phyloP scores from a whole-genome alignment of 2,329 filamentous ascomycete genomes.

The Aphanoascus verrucosus region DNA sequence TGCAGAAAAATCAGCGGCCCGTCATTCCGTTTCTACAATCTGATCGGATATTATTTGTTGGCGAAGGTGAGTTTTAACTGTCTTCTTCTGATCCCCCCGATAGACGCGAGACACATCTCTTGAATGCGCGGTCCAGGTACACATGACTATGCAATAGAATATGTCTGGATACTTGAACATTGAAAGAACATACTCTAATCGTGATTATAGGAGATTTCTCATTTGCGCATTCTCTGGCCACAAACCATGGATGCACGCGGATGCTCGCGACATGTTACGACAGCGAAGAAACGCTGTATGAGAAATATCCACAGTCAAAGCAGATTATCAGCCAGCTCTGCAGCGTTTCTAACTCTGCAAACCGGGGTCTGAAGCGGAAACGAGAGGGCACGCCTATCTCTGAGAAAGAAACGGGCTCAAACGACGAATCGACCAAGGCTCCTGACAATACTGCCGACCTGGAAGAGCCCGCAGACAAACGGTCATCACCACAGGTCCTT shows the following conservation, averaged over 20 bases:
- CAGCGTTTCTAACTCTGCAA: not conserved
- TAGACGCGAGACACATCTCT: not conserved
- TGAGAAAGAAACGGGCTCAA: not conserved
- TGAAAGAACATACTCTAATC: conserved; percentile 1
- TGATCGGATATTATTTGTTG: conserved; percentile 36
- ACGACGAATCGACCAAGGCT: not conserved
- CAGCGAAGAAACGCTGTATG: conserved; percentile 40
- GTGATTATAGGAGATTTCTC: conserved; percentile 36
- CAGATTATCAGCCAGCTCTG: conserved; percentile 44
- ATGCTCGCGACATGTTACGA: conserved; percentile 39
- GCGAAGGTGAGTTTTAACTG: conserved; percentile 31
- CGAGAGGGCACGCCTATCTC: conserved; percentile 10
- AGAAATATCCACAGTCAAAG: conserved; percentile 64
- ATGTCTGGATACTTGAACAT: not conserved
- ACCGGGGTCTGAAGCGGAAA: conserved; percentile 17
- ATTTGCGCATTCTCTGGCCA: conserved; percentile 36
- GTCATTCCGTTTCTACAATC: conserved; percentile 32
- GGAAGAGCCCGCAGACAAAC: not conserved
- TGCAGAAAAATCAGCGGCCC: conserved; percentile 21
- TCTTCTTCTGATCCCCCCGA: conserved; percentile 6
- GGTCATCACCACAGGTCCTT: conserved; percentile 25
- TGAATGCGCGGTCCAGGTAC: not conserved
- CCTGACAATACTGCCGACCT: not conserved
- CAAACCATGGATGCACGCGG: conserved; percentile 32
- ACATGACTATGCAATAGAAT: not conserved